Evolutionary conservation across 2,329 filamentous ascomycete genomes (phyloP).

Genomic region (Claviceps sp.): DNA sequence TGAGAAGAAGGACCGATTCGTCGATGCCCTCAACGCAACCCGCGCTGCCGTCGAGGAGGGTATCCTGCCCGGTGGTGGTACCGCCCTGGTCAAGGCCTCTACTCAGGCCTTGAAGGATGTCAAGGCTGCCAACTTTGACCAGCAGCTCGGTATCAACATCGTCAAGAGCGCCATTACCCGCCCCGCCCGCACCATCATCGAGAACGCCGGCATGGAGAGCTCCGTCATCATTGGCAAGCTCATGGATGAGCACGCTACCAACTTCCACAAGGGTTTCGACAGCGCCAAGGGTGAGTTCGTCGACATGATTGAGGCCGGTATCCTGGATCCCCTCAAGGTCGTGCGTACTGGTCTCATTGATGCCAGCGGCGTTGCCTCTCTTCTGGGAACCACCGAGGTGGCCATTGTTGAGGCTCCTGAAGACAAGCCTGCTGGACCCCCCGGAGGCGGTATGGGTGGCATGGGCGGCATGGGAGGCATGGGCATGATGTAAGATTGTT

Average conservation of each 20-base stretch:
- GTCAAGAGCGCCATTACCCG: constrained; percentile 97
- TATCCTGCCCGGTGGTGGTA: constrained; percentile 96
- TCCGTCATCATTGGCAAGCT: constrained; percentile 97
- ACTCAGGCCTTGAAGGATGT: constrained; percentile 71
- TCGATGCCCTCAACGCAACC: constrained; percentile 95
- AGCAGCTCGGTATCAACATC: constrained; percentile 95
- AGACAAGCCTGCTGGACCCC: constrained; percentile 58
- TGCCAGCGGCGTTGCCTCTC: constrained; percentile 87
- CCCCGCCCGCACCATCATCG: constrained; percentile 86
- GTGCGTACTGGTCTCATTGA: constrained; percentile 93
- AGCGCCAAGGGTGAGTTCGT: constrained; percentile 95
- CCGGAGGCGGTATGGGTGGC: constrained; percentile 54
- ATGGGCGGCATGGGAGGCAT: constrained; percentile 43
- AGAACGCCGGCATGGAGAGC: constrained; percentile 94
- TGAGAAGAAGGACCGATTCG: constrained; percentile 99
- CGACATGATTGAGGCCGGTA: constrained; percentile 95
- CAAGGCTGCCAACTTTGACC: constrained; percentile 93
- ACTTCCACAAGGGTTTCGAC: constrained; percentile 99
- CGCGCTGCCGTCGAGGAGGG: constrained; percentile 97
- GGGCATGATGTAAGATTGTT: constrained; percentile 41
- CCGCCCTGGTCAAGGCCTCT: constrained; percentile 92
- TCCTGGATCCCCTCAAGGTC: constrained; percentile 98
- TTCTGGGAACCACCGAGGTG: constrained; percentile 95
- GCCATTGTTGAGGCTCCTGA: constrained; percentile 93
- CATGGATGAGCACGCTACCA: constrained; percentile 75